Percentiles rank a stretch among this genome's conserved stretches.
Conservation (phyloP, 1,284 basidiomycete genomes). For the Cutaneotrichosporon sp. region DNA sequence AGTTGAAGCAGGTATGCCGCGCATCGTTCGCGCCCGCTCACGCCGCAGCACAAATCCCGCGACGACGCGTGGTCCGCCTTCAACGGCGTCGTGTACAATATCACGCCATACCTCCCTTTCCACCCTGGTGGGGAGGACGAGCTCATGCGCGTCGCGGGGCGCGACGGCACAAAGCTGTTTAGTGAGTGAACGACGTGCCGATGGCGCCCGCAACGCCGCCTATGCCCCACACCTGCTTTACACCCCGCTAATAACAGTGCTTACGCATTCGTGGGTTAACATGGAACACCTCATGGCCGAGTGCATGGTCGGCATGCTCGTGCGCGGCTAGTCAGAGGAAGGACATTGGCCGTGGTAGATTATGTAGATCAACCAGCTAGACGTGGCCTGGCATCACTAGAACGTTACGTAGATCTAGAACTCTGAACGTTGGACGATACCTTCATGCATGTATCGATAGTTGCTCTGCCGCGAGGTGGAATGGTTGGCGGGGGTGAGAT, state of each 20-base stretch:
- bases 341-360: no score
- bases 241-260: slow-evolving; percentile 39
- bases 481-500: no score
- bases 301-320: slow-evolving; percentile 82
- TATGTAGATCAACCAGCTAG: no score
- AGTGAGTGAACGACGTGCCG: slow-evolving; percentile 56
- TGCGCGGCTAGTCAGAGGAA: slow-evolving; percentile 52
- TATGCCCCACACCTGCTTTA: neutral
- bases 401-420: no score
- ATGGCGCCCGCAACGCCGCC: neutral
- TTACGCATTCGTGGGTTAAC: slow-evolving; percentile 83
- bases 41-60: slow-evolving; percentile 45
- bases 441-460: no score
- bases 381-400: no score
- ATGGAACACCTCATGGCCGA: slow-evolving; percentile 87
- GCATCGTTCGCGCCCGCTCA: neutral
- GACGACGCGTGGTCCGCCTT: slow-evolving; percentile 92
- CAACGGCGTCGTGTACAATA: slow-evolving; percentile 93
- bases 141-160: slow-evolving; percentile 89
- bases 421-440: no score
- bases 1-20: slow-evolving; percentile 71
- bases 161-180: slow-evolving; percentile 90
- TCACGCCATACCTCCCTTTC: slow-evolving; percentile 83
- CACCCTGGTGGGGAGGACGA: slow-evolving; percentile 94
- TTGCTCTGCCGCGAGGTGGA: no score